Conservation (phyloP, 352 stramenopile genomes). For the Blastocystis sp. region DNA sequence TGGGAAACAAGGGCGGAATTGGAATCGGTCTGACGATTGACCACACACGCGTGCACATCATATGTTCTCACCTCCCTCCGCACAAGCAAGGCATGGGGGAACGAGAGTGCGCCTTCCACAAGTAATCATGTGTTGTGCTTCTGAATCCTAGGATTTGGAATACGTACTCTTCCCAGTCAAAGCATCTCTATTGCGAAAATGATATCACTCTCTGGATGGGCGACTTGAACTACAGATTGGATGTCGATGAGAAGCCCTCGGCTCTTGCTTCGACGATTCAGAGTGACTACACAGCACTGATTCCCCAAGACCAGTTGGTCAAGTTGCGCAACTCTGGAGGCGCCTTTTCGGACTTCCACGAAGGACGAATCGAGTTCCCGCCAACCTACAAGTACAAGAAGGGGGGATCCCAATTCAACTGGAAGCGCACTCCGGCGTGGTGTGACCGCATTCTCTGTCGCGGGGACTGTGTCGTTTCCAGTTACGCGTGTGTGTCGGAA, state of each 20-base stretch:
- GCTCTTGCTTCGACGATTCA: neutral
- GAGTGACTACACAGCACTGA: neutral
- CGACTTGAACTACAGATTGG: conserved; percentile 52
- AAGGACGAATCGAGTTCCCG: conserved; percentile 6
- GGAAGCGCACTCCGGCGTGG: conserved; percentile 21
- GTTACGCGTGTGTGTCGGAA: neutral
- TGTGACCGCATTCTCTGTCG: conserved; percentile 48
- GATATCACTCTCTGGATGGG: conserved; percentile 11
- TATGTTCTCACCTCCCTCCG: conserved; percentile 44
- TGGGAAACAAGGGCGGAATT: conserved; percentile 55
- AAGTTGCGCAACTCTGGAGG: neutral
- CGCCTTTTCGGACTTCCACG: conserved; percentile 18
- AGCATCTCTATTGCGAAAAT: conserved; percentile 16
- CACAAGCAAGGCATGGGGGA: neutral
- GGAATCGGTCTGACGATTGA: conserved; percentile 11
- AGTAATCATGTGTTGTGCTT: neutral
- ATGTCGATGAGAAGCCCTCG: neutral
- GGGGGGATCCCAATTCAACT: neutral
- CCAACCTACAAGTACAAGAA: conserved; percentile 61
- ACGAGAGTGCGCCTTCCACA: conserved; percentile 34
- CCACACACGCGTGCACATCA: neutral
- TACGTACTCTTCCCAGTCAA: neutral
- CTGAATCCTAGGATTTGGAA: conserved; percentile 18
- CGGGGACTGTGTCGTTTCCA: neutral
- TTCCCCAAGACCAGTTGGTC: conserved; percentile 27